Conservation (phyloP, 345 rosid species). For the Firmiana major region DNA sequence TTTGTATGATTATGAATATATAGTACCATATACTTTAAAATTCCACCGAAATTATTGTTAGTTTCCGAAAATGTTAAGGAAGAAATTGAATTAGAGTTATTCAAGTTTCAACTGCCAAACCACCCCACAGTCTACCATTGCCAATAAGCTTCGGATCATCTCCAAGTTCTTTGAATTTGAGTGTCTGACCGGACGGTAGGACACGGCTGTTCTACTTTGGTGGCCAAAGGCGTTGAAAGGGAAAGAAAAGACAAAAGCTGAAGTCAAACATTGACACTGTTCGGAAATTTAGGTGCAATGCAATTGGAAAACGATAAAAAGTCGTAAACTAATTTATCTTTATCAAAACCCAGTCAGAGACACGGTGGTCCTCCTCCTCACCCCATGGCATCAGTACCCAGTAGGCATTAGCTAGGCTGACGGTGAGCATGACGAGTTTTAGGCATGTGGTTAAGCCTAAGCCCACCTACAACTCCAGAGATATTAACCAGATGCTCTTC, state of each 20-base stretch:
- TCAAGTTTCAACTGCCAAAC: background rate
- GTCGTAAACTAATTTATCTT: background rate
- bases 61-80: background rate
- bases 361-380: background rate
- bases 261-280: background rate
- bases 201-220: slow-evolving; percentile 10
- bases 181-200: background rate
- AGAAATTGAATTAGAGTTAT: background rate
- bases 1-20: too few relatives aligned
- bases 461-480: background rate
- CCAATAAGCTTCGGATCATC: background rate
- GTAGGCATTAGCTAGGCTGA: too few relatives aligned
- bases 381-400: too few relatives aligned
- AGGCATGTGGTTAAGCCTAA: too few relatives aligned
- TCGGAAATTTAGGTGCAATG: background rate
- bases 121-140: background rate
- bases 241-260: background rate
- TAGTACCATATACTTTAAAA: background rate
- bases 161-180: slow-evolving; percentile 1
- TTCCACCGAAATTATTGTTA: background rate
- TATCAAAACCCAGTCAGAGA: background rate
- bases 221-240: background rate
- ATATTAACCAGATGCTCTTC: too few relatives aligned
- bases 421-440: too few relatives aligned
- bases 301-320: background rate